These are phyloP conservation scores for Ceratobasidium sp. DNA, from an alignment of 1,284 basidiomycete genomes.

Conservation along the genomic window DNA sequence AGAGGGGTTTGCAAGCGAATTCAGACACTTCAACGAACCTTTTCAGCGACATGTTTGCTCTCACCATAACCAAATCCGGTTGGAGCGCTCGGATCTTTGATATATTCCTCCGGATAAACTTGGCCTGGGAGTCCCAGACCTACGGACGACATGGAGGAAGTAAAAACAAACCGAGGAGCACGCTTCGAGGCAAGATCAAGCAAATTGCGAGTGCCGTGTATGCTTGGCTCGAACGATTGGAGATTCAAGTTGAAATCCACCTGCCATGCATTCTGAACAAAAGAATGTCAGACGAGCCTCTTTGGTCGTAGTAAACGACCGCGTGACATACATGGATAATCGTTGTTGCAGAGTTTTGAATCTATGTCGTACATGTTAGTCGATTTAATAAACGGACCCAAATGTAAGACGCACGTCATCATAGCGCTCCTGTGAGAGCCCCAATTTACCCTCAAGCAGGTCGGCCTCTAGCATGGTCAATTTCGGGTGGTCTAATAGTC, in stretches of 20 bases:
- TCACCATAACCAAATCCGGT: conserved; percentile 48
- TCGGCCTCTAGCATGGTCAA: conserved; percentile 24
- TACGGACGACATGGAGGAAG: conserved; percentile 45
- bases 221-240: conserved; percentile 47
- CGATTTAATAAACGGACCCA: background rate
- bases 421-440: conserved; percentile 21
- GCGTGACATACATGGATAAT: conserved; percentile 39
- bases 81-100: conserved; percentile 16
- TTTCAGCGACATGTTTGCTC: conserved; percentile 49
- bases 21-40: background rate
- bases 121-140: conserved; percentile 35
- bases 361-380: conserved; percentile 25
- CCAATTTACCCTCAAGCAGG: conserved; percentile 18
- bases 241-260: conserved; percentile 49
- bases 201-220: conserved; percentile 44
- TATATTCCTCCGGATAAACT: conserved; percentile 37
- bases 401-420: conserved; percentile 6
- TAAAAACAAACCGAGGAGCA: conserved; percentile 48
- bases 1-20: background rate
- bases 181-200: conserved; percentile 43
- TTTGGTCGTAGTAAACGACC: background rate
- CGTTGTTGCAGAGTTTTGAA: conserved; percentile 26
- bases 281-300: background rate
- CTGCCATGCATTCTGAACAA: conserved; percentile 46
- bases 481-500: conserved; percentile 28